Evolutionary conservation across 2,329 filamentous ascomycete genomes (phyloP).

Genomic region (Talaromyces sp.): DNA sequence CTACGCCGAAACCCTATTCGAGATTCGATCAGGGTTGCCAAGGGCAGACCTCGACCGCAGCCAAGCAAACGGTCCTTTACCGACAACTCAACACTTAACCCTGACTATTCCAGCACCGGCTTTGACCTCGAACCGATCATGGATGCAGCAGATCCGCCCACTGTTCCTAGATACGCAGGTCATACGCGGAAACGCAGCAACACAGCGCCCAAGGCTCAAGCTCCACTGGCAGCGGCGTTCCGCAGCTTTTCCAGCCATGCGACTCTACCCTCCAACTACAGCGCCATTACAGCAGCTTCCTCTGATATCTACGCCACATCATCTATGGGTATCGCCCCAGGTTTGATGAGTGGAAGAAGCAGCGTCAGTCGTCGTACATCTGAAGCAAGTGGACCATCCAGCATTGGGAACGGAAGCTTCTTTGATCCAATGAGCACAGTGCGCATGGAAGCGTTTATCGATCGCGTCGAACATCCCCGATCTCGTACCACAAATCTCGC

Average conservation of each 20-base stretch:
- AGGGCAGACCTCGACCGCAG: constrained; percentile 58
- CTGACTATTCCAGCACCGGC: constrained; percentile 31
- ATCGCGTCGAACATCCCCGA: constrained; percentile 41
- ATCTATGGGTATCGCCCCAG: constrained; percentile 34
- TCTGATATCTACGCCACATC: constrained; percentile 54
- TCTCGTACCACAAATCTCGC: constrained; percentile 18
- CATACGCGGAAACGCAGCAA: constrained; percentile 88
- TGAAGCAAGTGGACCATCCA: constrained; percentile 48
- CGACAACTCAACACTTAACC: constrained; percentile 30
- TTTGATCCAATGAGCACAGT: constrained; percentile 88
- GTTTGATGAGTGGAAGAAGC: constrained; percentile 27
- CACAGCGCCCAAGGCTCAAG: constrained; percentile 68
- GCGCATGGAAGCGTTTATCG: constrained; percentile 95
- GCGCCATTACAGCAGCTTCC: constrained; percentile 56
- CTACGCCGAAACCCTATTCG: constrained; percentile 63
- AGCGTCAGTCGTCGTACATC: constrained; percentile 49
- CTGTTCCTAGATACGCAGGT: constrained; percentile 51
- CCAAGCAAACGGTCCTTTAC: constrained; percentile 41
- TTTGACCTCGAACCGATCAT: constrained; percentile 33
- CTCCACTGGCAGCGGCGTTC: constrained; percentile 66
- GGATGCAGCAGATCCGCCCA: constrained; percentile 50
- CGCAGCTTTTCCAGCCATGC: constrained; percentile 66
- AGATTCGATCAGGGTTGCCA: constrained; percentile 86
- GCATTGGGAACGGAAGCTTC: constrained; percentile 55
- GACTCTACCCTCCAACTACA: constrained; percentile 43